These are phyloP conservation scores for Arabis hirsuta DNA, from an alignment of 345 rosid genomes.

Conservation along the genomic window DNA sequence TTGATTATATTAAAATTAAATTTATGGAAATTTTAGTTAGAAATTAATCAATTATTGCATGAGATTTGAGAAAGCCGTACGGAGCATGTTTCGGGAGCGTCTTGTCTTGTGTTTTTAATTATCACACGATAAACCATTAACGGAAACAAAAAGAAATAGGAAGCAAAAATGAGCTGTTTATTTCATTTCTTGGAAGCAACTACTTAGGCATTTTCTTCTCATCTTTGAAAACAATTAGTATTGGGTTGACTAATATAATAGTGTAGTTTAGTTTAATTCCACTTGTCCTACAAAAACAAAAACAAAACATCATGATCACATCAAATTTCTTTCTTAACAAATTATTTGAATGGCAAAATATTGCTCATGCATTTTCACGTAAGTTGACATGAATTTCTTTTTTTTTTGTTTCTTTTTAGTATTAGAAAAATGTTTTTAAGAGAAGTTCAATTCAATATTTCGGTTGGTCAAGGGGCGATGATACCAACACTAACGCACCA, in stretches of 20 bases:
- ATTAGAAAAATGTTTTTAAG: neutral
- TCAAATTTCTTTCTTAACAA: neutral
- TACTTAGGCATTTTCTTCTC: slow-evolving; percentile 31
- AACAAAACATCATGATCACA: neutral
- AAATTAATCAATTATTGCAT: slow-evolving; percentile 31
- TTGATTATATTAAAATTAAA: neutral
- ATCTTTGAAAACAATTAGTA: slow-evolving; percentile 21
- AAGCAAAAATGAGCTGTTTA: slow-evolving; percentile 31
- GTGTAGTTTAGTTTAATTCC: neutral
- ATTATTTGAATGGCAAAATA: neutral
- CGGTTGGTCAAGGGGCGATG: no score
- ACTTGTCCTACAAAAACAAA: slow-evolving; percentile 20
- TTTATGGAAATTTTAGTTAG: neutral
- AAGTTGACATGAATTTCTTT: neutral
- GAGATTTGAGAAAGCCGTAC: slow-evolving; percentile 38
- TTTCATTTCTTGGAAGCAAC: slow-evolving; percentile 44
- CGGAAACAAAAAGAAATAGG: neutral
- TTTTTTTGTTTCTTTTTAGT: neutral
- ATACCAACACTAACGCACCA: no score
- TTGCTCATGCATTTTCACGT: slow-evolving; percentile 31
- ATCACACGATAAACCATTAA: slow-evolving; percentile 40
- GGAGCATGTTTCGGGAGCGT: slow-evolving; percentile 44
- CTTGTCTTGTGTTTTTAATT: slow-evolving; percentile 20
- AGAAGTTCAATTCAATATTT: slow-evolving; percentile 1
- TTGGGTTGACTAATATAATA: slow-evolving; percentile 9